Evolutionary conservation across 768 basidiomycete genomes (phyloP).

Genomic region (Candolleomyces aberdarensis): DNA sequence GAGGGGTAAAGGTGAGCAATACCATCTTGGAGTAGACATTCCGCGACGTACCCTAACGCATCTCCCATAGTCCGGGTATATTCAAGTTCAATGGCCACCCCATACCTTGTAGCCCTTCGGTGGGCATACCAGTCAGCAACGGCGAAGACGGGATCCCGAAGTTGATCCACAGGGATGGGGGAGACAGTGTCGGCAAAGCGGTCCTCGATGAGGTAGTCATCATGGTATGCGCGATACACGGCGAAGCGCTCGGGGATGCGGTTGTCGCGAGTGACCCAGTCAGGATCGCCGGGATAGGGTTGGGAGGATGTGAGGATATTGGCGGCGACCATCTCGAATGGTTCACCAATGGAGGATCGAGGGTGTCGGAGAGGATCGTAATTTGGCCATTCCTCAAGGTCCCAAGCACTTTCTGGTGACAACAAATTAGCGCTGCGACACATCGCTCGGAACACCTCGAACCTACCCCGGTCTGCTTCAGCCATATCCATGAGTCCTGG

Average conservation of each 20-base stretch:
- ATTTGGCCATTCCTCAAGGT: neutral
- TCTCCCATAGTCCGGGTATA: no score
- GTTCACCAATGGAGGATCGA: neutral
- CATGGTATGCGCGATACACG: neutral
- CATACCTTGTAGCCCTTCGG: no score
- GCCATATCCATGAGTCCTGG: no score
- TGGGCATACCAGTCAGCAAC: neutral
- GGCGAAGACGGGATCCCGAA: neutral
- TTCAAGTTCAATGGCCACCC: no score
- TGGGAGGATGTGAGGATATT: neutral
- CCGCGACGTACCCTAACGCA: no score
- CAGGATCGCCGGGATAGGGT: neutral
- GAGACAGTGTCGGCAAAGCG: neutral
- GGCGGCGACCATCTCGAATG: neutral
- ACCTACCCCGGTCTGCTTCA: no score
- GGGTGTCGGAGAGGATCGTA: neutral
- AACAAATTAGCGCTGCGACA: no score
- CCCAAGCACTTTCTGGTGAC: no score
- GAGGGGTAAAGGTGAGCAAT: no score
- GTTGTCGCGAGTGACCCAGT: neutral
- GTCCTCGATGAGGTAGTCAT: neutral
- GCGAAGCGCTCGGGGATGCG: neutral
- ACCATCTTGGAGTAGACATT: no score
- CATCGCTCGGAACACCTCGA: no score
- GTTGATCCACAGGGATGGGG: neutral